Conservation (phyloP, 352 stramenopile species). For the Globisporangium barbulae region DNA sequence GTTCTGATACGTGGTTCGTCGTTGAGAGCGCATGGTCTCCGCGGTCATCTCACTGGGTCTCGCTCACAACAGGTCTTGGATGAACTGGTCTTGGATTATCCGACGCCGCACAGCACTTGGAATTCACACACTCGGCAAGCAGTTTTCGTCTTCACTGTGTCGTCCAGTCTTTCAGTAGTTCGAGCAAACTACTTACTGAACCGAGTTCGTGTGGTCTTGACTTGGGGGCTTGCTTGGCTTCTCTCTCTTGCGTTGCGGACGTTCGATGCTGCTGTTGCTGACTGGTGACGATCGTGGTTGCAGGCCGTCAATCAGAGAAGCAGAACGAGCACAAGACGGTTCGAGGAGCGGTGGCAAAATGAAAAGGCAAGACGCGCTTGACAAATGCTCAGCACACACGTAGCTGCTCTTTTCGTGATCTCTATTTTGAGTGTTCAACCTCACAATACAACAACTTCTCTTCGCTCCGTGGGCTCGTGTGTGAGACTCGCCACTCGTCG, state of each 20-base stretch:
- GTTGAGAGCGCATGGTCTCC: conserved; percentile 70
- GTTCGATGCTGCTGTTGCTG: background rate
- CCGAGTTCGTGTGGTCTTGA: conserved; percentile 9
- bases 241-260: background rate
- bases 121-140: conserved; percentile 25
- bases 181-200: conserved; percentile 32
- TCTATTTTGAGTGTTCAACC: conserved; percentile 23
- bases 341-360: conserved; percentile 12
- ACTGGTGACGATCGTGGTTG: conserved; percentile 1
- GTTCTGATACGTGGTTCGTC: conserved; percentile 78
- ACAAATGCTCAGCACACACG: conserved; percentile 20
- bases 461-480: conserved; percentile 6
- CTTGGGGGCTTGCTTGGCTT: background rate
- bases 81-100: conserved; percentile 23
- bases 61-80: background rate
- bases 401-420: conserved; percentile 18
- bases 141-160: conserved; percentile 45
- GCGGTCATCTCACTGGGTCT: conserved; percentile 46
- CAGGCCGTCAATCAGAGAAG: conserved; percentile 11
- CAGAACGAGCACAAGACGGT: conserved; percentile 10
- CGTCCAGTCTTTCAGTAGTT: conserved; percentile 35
- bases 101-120: conserved; percentile 43
- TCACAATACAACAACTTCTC: conserved; percentile 18
- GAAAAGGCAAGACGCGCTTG: conserved; percentile 19
- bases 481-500: conserved; percentile 2